Conservation (phyloP, 768 basidiomycete genomes). For the Rhodosporidiobolus sp. region DNA sequence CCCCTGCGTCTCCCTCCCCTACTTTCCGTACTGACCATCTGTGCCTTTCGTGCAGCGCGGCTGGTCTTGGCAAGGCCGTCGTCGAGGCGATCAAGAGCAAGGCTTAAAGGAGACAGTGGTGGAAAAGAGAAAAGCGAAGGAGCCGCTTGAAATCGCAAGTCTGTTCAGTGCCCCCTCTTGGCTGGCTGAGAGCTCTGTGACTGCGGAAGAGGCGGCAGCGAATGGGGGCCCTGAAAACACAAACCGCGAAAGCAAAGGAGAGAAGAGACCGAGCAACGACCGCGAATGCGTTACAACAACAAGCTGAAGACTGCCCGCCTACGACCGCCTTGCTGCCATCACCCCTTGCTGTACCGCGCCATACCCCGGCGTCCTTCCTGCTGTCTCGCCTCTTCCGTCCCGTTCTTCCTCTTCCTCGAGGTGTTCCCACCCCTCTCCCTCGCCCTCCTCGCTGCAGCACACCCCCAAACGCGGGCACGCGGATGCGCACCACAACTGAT, state of each 20-base stretch:
- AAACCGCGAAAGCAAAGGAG: not conserved
- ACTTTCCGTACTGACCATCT: too few species aligned
- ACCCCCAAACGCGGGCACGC: not conserved
- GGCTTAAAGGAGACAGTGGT: too few species aligned
- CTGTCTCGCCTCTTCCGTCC: not conserved
- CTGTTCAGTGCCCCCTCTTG: too few species aligned
- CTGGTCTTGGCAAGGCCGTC: constrained; percentile 59
- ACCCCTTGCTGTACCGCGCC: not conserved
- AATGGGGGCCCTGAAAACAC: too few species aligned
- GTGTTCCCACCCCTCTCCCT: constrained; percentile 1
- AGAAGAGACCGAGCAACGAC: not conserved
- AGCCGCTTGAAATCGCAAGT: too few species aligned
- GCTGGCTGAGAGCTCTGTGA: too few species aligned
- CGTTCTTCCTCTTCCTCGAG: not conserved
- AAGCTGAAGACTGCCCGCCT: too few species aligned
- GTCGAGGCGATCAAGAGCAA: constrained; percentile 54
- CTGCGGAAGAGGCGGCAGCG: too few species aligned
- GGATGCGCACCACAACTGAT: not conserved
- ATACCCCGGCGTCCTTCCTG: not conserved
- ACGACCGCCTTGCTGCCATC: too few species aligned
- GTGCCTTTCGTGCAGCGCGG: constrained; percentile 54
- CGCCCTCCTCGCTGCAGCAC: constrained; percentile 5
- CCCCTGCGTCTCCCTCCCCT: not conserved
- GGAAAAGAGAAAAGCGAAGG: too few species aligned
- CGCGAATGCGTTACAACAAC: not conserved